phyloP scores from a whole-genome alignment of 2,329 filamentous ascomycete species.

The Daldinia sp. region DNA sequence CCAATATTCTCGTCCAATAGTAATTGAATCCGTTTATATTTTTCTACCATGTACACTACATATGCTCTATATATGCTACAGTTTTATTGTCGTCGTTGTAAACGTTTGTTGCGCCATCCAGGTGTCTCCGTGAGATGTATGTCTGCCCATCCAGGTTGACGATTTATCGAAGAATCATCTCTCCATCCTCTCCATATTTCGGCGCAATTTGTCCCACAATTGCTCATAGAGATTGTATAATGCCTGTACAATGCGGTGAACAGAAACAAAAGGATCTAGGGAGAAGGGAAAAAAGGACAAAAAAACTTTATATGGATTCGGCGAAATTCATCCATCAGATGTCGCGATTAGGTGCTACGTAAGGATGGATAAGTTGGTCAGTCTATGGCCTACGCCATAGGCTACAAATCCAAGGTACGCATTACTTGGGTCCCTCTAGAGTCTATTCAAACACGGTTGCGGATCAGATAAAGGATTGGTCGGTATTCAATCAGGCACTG shows the following conservation, averaged over 20 bases:
- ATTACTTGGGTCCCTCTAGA: conserved; percentile 20
- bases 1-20: too few species aligned
- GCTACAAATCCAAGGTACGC: conserved; percentile 28
- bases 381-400: conserved; percentile 19
- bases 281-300: conserved; percentile 7
- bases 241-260: conserved; percentile 29
- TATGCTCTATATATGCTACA: not conserved
- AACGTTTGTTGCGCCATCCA: conserved; percentile 26
- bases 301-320: conserved; percentile 20
- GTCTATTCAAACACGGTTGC: conserved; percentile 15
- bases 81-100: not conserved
- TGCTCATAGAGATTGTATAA: conserved; percentile 26
- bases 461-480: conserved; percentile 27
- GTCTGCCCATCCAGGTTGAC: conserved; percentile 27
- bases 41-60: not conserved
- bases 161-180: conserved; percentile 5
- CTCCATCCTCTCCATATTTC: conserved; percentile 11
- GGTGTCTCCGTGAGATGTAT: conserved; percentile 5
- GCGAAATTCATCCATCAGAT: conserved; percentile 32
- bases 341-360: conserved; percentile 30
- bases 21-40: too few species aligned
- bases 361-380: not conserved
- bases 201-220: conserved; percentile 3
- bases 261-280: conserved; percentile 14
- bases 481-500: conserved; percentile 1